Percentiles rank a stretch among this genome's conserved stretches.
phyloP scores from a whole-genome alignment of 495 filamentous ascomycete species.

The Aspergillus ellipticus region DNA sequence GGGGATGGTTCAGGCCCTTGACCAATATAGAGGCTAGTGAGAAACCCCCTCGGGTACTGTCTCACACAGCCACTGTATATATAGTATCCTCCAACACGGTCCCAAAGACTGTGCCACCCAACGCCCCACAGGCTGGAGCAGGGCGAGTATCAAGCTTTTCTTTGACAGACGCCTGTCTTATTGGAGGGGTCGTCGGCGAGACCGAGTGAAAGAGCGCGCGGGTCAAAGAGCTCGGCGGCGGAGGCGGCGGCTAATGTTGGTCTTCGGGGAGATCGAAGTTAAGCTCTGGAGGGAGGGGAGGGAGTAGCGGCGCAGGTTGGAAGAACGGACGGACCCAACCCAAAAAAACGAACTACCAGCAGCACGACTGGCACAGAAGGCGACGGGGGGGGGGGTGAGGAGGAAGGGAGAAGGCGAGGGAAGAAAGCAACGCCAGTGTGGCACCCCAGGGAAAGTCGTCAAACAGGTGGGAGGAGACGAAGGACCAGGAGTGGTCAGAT shows the following conservation, averaged over 20 bases:
- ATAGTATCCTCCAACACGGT: neutral
- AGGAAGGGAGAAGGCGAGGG: neutral
- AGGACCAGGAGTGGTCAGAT: constrained; percentile 13
- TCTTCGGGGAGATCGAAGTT: neutral
- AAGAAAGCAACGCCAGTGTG: constrained; percentile 1
- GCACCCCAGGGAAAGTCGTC: neutral
- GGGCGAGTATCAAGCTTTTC: constrained; percentile 11
- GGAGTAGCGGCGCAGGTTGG: neutral
- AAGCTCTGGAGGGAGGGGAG: constrained; percentile 3
- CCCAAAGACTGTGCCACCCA: constrained; percentile 8
- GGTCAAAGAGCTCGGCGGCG: constrained; percentile 2
- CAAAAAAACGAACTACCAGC: constrained; percentile 6
- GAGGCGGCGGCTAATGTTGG: constrained; percentile 12
- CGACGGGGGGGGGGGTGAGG: neutral
- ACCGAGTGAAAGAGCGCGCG: constrained; percentile 12
- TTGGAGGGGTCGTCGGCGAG: constrained; percentile 1
- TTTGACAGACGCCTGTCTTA: constrained; percentile 3
- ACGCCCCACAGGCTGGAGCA: constrained; percentile 6
- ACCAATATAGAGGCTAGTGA: constrained; percentile 7
- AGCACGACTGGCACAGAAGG: neutral
- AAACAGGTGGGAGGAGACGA: constrained; percentile 2
- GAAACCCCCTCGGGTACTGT: constrained; percentile 1
- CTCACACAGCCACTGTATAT: constrained; percentile 15
- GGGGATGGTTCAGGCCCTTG: neutral
- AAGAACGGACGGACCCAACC: neutral